phyloP scores from a whole-genome alignment of 768 basidiomycete species.

The Leccinum boreale region DNA sequence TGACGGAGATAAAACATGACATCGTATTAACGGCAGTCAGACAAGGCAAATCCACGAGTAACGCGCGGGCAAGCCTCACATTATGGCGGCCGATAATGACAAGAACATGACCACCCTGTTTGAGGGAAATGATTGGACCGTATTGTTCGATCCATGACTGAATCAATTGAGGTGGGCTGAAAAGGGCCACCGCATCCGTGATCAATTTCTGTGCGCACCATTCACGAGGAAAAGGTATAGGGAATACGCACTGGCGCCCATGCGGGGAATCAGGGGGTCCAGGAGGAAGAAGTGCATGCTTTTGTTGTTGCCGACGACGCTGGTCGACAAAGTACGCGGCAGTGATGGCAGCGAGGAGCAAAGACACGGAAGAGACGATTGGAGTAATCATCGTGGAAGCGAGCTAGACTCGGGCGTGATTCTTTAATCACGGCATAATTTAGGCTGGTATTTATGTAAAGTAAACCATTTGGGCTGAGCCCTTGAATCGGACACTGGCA shows the following conservation, averaged over 20 bases:
- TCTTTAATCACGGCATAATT: not conserved
- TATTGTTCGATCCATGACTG: constrained; percentile 27
- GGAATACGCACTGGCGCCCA: constrained; percentile 16
- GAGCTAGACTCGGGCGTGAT: too few species aligned
- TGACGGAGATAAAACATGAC: not conserved
- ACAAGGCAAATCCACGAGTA: not conserved
- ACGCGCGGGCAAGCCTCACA: not conserved
- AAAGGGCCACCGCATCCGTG: not conserved
- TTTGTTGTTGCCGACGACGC: constrained; percentile 1
- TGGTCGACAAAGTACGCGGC: constrained; percentile 7
- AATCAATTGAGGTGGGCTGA: constrained; percentile 18
- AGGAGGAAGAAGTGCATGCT: constrained; percentile 15
- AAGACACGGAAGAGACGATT: not conserved
- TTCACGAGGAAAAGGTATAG: too few species aligned
- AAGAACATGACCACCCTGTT: constrained; percentile 22
- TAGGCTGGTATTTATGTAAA: not conserved
- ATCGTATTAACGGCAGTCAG: not conserved
- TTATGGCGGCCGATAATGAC: constrained; percentile 27
- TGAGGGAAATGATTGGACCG: constrained; percentile 25
- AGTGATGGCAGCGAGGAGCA: not conserved
- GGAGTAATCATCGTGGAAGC: not conserved
- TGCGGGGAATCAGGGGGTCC: constrained; percentile 21
- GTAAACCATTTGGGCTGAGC: not conserved
- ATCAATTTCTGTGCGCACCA: not conserved
- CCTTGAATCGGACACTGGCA: not conserved